These are phyloP conservation scores for Geranomyces variabilis DNA, from an alignment of 192 early-diverging fungal species.

Conservation along the genomic window DNA sequence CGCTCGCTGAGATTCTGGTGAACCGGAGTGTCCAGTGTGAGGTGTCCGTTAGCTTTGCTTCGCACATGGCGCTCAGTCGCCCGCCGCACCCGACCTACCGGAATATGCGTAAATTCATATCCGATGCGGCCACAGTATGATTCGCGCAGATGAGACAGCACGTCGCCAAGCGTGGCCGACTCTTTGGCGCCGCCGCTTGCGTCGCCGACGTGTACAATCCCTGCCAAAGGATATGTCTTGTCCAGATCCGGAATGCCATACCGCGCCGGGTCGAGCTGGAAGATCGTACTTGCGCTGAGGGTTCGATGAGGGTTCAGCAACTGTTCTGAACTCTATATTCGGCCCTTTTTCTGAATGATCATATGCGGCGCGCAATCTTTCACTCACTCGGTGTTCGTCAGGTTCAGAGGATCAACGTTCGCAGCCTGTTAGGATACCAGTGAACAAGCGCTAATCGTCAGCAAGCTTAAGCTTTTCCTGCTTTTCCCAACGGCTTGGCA, in stretches of 20 bases:
- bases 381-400: conserved; percentile 11
- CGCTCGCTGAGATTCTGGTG: conserved; percentile 70
- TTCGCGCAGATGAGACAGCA: conserved; percentile 71
- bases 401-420: background rate
- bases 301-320: background rate
- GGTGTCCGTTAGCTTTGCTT: no score
- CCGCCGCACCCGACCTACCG: no score
- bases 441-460: no score
- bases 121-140: conserved; percentile 79
- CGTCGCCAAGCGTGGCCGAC: conserved; percentile 66
- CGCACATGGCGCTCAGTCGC: no score
- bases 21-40: background rate
- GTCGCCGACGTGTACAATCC: conserved; percentile 75
- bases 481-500: no score
- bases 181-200: conserved; percentile 47
- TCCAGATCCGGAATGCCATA: conserved; percentile 75
- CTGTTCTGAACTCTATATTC: no score
- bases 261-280: conserved; percentile 79
- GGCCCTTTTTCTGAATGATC: no score
- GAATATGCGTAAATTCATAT: conserved; percentile 94
- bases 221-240: conserved; percentile 64
- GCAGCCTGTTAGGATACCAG: no score
- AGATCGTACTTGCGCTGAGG: conserved; percentile 28
- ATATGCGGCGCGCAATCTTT: no score
- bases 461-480: no score